These are phyloP conservation scores for Cyclostephanos invisitatus DNA, from an alignment of 108 stramenopile genomes.

Conservation along the genomic window DNA sequence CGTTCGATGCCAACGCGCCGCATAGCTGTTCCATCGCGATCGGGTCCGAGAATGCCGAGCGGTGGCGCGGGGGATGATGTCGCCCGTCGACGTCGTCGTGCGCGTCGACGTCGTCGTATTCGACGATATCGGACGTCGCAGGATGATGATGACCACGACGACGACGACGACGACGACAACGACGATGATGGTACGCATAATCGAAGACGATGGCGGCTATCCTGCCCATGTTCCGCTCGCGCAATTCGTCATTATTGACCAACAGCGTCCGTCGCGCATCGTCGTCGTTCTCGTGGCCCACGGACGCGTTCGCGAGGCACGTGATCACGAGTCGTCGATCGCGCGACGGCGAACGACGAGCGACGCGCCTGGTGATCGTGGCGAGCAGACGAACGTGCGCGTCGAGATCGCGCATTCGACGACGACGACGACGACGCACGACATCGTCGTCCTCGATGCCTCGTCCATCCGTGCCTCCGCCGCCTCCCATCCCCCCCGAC, in stretches of 20 bases:
- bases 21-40: constrained; percentile 75
- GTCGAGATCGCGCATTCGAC: constrained; percentile 47
- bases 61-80: not conserved
- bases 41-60: constrained; percentile 65
- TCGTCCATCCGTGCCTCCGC: no score
- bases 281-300: constrained; percentile 35
- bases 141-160: no score
- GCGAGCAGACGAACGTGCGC: constrained; percentile 69
- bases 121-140: no score
- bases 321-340: constrained; percentile 61
- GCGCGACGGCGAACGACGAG: constrained; percentile 58
- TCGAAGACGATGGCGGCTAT: constrained; percentile 78
- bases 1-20: constrained; percentile 73
- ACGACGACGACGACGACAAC: no score
- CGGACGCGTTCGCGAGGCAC: constrained; percentile 70
- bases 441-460: no score
- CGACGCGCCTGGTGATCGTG: constrained; percentile 67
- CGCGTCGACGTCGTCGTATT: not conserved
- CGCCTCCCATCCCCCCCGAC: no score
- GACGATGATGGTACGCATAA: constrained; percentile 46
- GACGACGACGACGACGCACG: not conserved
- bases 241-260: constrained; percentile 64
- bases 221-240: constrained; percentile 78
- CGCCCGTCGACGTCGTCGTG: not conserved
- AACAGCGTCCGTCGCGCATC: constrained; percentile 53